Base-by-base conservation (phyloP, 805 yeast genomes). In the Teunomyces tritomae region DNA sequence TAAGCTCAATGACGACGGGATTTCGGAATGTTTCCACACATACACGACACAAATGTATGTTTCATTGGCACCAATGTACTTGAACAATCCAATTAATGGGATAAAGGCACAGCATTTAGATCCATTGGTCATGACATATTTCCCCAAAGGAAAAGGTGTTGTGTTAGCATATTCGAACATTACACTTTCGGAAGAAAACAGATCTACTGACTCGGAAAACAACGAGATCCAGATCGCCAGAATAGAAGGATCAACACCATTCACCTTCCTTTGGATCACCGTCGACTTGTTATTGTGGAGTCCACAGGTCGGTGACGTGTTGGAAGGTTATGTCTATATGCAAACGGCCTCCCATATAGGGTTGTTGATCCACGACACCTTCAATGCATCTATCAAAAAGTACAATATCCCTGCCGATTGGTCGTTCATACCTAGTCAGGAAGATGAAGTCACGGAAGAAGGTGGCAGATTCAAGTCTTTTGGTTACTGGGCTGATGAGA, bases 271-370 rank as follows among this genome's bases (percentile, higher is more conserved):
- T 45, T 94, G 99, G 98, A 77, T 89, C 40, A 71, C 81, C 3
- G 95, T 86, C 7, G 94, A 89, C 46, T 75, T 94, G 42, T 74
- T 89, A 47, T 80, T 90, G 43, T 94, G 99, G 98, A 82, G 79
- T 58, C 99, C 99, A 4, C 81, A 81, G 57, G 73, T 82, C n/a
- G 97, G 96, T 3, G 97, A 94, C 61, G 70, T 77, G 1, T 69
- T 94, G 14, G 95, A 91, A 65, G 99, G 99, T 9, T 79, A 83
- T 74, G 78, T 86, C 46, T 89, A 89, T 71, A 84, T 92, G 80
- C 97, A 92, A 71, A 85, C 96, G 2, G 96, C 96, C 13, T 85
- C 96, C 6, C 99, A 94, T 63, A 86, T 94, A 58, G 98, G 97
- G 50, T 74, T 94, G 51, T 77, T 94, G 54, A 76, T 94, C 43